Evolutionary conservation across 2,329 filamentous ascomycete species (phyloP).

Genomic region (Fusarium oxysporum): DNA sequence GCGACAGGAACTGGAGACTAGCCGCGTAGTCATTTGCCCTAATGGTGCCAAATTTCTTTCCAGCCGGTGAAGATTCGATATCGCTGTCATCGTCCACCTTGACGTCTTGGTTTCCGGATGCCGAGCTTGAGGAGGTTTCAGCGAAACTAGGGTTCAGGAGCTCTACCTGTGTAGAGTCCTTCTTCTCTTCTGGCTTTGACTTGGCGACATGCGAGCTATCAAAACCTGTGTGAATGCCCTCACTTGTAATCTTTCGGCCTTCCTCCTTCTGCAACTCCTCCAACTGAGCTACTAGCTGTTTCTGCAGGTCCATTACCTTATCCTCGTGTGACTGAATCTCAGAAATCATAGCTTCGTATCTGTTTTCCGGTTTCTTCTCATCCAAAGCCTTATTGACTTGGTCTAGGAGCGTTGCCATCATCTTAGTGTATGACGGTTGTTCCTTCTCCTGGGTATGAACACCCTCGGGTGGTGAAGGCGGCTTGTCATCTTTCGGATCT

Average conservation of each 20-base stretch:
- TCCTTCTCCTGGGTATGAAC: conserved; percentile 80
- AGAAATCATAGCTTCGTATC: conserved; percentile 80
- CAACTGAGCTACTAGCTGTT: conserved; percentile 78
- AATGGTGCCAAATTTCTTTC: conserved; percentile 85
- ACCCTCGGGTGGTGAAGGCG: conserved; percentile 79
- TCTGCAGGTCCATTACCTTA: conserved; percentile 83
- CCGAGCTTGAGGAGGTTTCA: conserved; percentile 23
- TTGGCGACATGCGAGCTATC: conserved; percentile 86
- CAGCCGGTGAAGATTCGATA: conserved; percentile 80
- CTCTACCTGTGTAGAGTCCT: conserved; percentile 70
- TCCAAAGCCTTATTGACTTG: conserved; percentile 89
- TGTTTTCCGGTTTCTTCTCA: conserved; percentile 75
- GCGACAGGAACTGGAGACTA: conserved; percentile 80
- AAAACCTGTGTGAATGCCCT: conserved; percentile 88
- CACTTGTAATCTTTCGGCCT: conserved; percentile 91
- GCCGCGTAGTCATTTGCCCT: conserved; percentile 78
- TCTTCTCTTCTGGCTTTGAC: conserved; percentile 58
- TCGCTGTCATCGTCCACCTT: conserved; percentile 73
- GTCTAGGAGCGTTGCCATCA: conserved; percentile 97
- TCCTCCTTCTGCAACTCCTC: conserved; percentile 87
- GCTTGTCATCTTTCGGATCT: conserved; percentile 78
- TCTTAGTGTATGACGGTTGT: conserved; percentile 90
- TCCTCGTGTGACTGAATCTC: conserved; percentile 81
- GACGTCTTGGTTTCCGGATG: conserved; percentile 28
- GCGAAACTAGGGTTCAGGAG: conserved; percentile 76